These are phyloP conservation scores for Phanerodontia chrysosporium DNA, from an alignment of 768 basidiomycete genomes.

Conservation along the genomic window DNA sequence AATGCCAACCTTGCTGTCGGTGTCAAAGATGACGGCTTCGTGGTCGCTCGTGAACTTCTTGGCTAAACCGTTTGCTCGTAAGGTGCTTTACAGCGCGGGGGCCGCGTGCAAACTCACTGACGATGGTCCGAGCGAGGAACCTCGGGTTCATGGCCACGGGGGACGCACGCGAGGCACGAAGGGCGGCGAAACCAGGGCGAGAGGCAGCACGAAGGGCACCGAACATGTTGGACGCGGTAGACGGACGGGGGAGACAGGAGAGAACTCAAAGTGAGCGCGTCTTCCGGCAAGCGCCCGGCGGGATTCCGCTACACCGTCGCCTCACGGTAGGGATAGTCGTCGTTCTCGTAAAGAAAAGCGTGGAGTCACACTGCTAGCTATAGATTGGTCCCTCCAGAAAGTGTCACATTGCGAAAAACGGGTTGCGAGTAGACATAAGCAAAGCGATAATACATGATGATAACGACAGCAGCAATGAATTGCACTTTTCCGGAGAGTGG, in stretches of 20 bases:
- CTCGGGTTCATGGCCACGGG: slow-evolving; percentile 18
- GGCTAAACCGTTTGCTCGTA: slow-evolving; percentile 35
- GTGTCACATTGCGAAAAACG: slow-evolving; percentile 1
- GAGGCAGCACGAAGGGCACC: slow-evolving; percentile 28
- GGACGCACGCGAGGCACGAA: slow-evolving; percentile 23
- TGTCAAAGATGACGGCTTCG: slow-evolving; percentile 81
- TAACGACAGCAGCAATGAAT: not conserved
- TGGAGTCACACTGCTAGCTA: no score
- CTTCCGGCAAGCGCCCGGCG: slow-evolving; percentile 11
- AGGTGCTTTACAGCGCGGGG: not conserved
- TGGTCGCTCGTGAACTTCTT: slow-evolving; percentile 85
- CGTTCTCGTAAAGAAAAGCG: no score
- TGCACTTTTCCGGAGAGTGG: slow-evolving; percentile 16
- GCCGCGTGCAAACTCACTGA: slow-evolving; percentile 46
- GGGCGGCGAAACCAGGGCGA: slow-evolving; percentile 22
- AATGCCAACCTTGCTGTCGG: slow-evolving; percentile 68
- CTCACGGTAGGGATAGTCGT: no score
- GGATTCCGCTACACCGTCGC: no score
- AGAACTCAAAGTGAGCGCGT: not conserved
- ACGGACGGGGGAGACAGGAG: not conserved
- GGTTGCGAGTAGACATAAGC: slow-evolving; percentile 3
- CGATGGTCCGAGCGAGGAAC: slow-evolving; percentile 43
- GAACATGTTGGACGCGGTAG: slow-evolving; percentile 21
- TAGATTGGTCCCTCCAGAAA: not conserved
- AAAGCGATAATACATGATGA: not conserved